Evolutionary conservation across 306 rosid genomes (phyloP).

Genomic region (Psophocarpus tetragonolobus): DNA sequence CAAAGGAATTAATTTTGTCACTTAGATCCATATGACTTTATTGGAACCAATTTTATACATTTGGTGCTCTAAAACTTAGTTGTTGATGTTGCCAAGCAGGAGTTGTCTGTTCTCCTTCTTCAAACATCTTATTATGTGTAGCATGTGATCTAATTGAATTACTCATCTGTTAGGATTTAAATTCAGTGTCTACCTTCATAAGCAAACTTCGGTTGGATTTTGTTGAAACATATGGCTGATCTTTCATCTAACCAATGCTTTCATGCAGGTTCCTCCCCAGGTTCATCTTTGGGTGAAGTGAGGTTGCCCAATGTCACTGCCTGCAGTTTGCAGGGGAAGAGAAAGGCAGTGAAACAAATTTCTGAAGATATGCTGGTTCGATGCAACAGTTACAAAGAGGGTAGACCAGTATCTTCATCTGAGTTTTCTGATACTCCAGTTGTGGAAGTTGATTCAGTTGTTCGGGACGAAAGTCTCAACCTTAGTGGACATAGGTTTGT

Average conservation of each 20-base stretch:
- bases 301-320: slow-evolving; percentile 36
- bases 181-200: neutral
- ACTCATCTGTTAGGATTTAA: neutral
- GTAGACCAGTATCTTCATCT: slow-evolving; percentile 47
- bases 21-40: slow-evolving; percentile 3
- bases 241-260: slow-evolving; percentile 21
- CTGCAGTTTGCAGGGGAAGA: slow-evolving; percentile 39
- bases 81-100: slow-evolving; percentile 15
- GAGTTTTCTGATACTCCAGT: slow-evolving; percentile 40
- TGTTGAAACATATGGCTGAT: neutral
- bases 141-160: neutral
- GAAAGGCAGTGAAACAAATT: slow-evolving; percentile 32
- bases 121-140: slow-evolving; percentile 2
- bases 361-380: slow-evolving; percentile 38
- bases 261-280: slow-evolving; percentile 46
- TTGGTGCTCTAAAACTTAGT: neutral
- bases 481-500: slow-evolving; percentile 45
- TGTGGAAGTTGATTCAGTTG: slow-evolving; percentile 42
- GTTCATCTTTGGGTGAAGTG: slow-evolving; percentile 51
- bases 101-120: neutral
- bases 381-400: slow-evolving; percentile 44
- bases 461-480: slow-evolving; percentile 30
- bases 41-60: neutral
- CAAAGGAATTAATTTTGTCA: neutral
- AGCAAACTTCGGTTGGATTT: neutral